Base-by-base conservation (phyloP, 2,329 filamentous ascomycete species). In the Emydomyces testavorans region DNA sequence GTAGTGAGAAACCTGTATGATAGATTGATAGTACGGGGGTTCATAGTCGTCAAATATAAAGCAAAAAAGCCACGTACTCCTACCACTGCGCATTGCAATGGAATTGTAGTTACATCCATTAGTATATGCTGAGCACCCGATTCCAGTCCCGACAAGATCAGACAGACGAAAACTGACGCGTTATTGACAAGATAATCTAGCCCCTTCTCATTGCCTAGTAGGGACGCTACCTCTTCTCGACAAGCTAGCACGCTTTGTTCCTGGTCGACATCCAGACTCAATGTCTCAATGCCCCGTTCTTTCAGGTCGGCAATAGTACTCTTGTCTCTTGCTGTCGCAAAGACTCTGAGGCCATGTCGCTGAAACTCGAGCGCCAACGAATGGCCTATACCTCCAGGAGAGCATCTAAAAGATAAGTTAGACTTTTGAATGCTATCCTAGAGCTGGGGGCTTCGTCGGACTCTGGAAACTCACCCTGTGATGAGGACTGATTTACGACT, bases 161-260 rank as follows among this genome's bases (percentile, higher is more conserved):
- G 44, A 40, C 4, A 18, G 43, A 36, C 5, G 16, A 21, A 15
- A 13, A 61, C 63, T 59, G 50, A 67, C 48, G 76, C 76, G 63
- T 79, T 79, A 58, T 79, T 79, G 55, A 78, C 71, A 10, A 79
- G 64, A 53, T 73, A 71, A 55, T 78, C 71, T n/a, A 79, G 65
- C 3, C 65, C 65, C 40, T 67, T 70, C 16, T 70, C 46, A 16
- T 70, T 43, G 6, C 62, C 62, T 0, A 76, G 71, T 16, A 69
- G 63, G 11, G 60, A 60, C 35, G 68, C 60, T 13, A 79, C 66
- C 44, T 73, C 67, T 5, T 64, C 58, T 52, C 66, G 68, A 34
- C 77, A 70, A 8, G 60, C 59, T 20, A 63, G 60, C 49, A 79
- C 71, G 50, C 69, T 75, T n/a, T 68, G 64, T 16, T 64, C 60